phyloP scores from a whole-genome alignment of 1,284 basidiomycete genomes.

The Ustilago crameri region DNA sequence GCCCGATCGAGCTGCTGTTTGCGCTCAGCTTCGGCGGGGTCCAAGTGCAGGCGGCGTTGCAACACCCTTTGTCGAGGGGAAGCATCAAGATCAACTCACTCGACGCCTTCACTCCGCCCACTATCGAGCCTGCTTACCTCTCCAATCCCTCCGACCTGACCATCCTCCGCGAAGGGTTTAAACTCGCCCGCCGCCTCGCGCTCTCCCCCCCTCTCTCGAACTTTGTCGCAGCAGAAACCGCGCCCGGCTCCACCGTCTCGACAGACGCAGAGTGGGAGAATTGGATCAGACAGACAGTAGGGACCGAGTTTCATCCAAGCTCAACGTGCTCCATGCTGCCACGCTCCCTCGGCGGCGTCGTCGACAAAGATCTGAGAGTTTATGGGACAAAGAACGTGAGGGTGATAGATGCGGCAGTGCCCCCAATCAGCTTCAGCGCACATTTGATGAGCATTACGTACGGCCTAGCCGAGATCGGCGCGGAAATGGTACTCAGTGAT shows the following conservation, averaged over 20 bases:
- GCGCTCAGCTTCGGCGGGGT: constrained; percentile 48
- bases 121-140: constrained; percentile 76
- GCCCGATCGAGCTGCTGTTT: constrained; percentile 55
- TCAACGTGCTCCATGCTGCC: constrained; percentile 60
- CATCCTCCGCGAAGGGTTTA: constrained; percentile 74
- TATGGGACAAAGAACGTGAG: constrained; percentile 59
- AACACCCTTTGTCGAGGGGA: constrained; percentile 74
- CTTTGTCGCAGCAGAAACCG: constrained; percentile 25
- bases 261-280: constrained; percentile 72
- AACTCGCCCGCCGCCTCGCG: constrained; percentile 72
- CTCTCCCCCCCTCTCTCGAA: constrained; percentile 32
- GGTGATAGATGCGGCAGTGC: constrained; percentile 51
- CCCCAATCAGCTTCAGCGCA: constrained; percentile 66
- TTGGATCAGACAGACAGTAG: constrained; percentile 69
- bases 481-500: constrained; percentile 44
- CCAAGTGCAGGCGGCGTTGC: constrained; percentile 75
- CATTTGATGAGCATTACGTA: constrained; percentile 75
- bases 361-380: constrained; percentile 51
- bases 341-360: constrained; percentile 57
- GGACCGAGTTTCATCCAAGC: constrained; percentile 73
- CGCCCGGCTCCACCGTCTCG: constrained; percentile 32
- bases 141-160: constrained; percentile 70
- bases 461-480: constrained; percentile 69
- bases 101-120: constrained; percentile 73
- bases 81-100: constrained; percentile 72